Percentiles rank a stretch among this genome's conserved stretches.
Evolutionary conservation across 768 basidiomycete species (phyloP).

Genomic region (Lactarius sp.): DNA sequence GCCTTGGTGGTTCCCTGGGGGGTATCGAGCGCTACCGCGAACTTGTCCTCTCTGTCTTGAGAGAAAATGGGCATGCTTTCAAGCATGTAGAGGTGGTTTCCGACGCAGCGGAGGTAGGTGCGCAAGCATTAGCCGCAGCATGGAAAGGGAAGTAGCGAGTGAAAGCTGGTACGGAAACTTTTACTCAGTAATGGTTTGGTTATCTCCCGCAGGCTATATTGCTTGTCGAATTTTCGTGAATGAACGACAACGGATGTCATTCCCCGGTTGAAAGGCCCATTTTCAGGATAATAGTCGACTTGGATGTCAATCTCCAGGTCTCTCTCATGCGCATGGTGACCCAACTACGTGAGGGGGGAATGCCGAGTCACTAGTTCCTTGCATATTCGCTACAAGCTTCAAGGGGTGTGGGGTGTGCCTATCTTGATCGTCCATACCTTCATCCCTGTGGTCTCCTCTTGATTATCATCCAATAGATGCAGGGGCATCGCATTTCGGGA

Average conservation of each 20-base stretch:
- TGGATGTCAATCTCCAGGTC: neutral
- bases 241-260: neutral
- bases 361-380: neutral
- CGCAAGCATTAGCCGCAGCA: slow-evolving; percentile 44
- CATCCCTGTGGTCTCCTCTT: neutral
- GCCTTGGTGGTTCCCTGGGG: slow-evolving; percentile 75
- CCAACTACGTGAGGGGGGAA: neutral
- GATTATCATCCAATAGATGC: neutral
- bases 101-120: slow-evolving; percentile 65
- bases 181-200: neutral
- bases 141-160: slow-evolving; percentile 15
- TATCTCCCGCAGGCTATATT: neutral
- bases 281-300: neutral
- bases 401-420: neutral
- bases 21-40: slow-evolving; percentile 57
- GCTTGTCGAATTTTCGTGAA: neutral
- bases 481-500: neutral
- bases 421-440: neutral
- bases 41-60: slow-evolving; percentile 51
- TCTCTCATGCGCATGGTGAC: neutral
- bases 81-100: slow-evolving; percentile 59
- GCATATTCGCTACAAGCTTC: neutral
- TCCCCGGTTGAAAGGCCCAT: neutral
- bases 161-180: neutral
- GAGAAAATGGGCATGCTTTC: slow-evolving; percentile 56